These are phyloP conservation scores for Anethum foeniculum DNA, from an alignment of 140 eudicot genomes.

Conservation along the genomic window DNA sequence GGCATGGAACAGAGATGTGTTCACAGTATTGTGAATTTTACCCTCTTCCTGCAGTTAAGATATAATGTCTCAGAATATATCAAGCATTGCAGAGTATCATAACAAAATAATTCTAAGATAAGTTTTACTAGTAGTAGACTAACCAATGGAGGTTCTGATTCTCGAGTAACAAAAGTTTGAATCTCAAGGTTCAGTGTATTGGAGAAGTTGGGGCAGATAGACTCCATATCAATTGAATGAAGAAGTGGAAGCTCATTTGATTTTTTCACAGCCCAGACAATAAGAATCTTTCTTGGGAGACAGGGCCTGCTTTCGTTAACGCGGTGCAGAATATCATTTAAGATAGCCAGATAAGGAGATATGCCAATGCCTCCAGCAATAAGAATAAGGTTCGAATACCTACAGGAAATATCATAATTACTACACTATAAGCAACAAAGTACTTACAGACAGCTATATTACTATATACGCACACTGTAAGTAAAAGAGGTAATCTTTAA, in stretches of 20 bases:
- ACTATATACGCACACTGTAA: background rate
- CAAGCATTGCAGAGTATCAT: background rate
- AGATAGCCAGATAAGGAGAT: conserved; percentile 81
- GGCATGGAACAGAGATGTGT: conserved; percentile 35
- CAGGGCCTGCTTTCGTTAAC: conserved; percentile 56
- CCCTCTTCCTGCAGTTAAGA: conserved; percentile 72
- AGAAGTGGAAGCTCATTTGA: conserved; percentile 85
- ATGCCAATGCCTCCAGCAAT: conserved; percentile 98
- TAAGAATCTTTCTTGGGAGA: conserved; percentile 55
- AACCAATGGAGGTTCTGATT: conserved; percentile 75
- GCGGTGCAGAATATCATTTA: conserved; percentile 69
- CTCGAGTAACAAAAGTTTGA: conserved; percentile 78
- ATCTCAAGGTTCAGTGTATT: conserved; percentile 66
- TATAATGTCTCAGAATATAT: conserved; percentile 10
- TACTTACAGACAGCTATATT: background rate
- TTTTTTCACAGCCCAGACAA: conserved; percentile 81
- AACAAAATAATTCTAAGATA: background rate
- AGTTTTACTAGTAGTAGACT: background rate
- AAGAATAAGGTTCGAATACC: conserved; percentile 80
- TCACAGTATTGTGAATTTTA: conserved; percentile 20
- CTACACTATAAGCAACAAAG: background rate
- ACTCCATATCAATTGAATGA: conserved; percentile 50
- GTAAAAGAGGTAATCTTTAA: background rate
- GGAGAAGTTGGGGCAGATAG: conserved; percentile 57
- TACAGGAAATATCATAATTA: conserved; percentile 17